Evolutionary conservation across 1,284 basidiomycete species (phyloP), one percentile per base, ranked within the genome.

Genomic region (Puccinia polysora): DNA sequence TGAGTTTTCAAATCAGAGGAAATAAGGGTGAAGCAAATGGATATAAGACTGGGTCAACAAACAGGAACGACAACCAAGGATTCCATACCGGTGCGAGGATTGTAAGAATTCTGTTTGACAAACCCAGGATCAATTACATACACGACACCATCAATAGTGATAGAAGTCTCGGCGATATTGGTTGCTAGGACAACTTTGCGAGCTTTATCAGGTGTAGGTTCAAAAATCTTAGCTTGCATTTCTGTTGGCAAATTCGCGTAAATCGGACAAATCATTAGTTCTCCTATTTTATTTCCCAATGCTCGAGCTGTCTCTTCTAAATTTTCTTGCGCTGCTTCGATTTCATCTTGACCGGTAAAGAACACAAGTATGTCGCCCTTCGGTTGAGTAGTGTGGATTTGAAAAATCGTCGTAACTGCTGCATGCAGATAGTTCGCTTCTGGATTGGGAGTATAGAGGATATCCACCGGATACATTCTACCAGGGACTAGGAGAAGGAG

Each of bases 161-260:
- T 96, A 6, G 91, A 94, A 0, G 94, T 97, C 81, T 97, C 94
- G 30, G 96, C 96, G 76, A 99, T 98, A 80, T 98, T 98, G 34
- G 96, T 99, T 0, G 96, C 96, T 45, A 99, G 83, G 18, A 98
- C 95, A 50, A 83, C 83, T 81, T 98, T 99, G 69, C 96, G 84
- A 18, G 96, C 91, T 10, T 93, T 93, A 73, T 91, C 89, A 0
- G 96, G 95, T 6, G 96, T 98, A 1, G 95, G 94, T 80, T 99
- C 96, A 80, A 98, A 99, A 75, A 98, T 98, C 82, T 97, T 97
- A 40, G 93, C 90, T 80, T 99, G 96, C 93, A 97, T 93, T 75
- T 99, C 96, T 76, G 90, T 94, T 0, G 96, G 96, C 38, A 99
- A 82, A 79, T 97, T 97, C 74, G 96, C 94, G 79, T 99, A 98